A percentile compares a stretch with the other conserved stretches of the same genome.
Conservation (phyloP, 805 yeast species). For the Lachancea meyersii region DNA sequence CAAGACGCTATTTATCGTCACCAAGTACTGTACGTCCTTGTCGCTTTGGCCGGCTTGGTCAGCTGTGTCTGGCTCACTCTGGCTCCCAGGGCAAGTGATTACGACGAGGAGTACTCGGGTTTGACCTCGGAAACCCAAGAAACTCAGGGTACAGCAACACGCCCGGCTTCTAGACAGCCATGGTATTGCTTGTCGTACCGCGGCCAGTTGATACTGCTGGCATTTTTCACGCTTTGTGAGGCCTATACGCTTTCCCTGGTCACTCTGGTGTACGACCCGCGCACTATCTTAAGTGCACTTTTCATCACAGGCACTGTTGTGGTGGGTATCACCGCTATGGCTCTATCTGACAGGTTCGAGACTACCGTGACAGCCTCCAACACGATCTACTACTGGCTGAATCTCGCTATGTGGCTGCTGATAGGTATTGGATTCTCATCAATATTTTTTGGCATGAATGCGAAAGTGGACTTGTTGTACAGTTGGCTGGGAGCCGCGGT, state of each 20-base stretch:
- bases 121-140: neutral
- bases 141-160: conserved; percentile 5
- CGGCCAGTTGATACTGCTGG: conserved; percentile 43
- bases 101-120: conserved; percentile 1
- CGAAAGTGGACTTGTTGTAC: conserved; percentile 58
- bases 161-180: conserved; percentile 13
- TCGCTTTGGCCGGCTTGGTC: conserved; percentile 55
- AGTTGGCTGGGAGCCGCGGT: conserved; percentile 68
- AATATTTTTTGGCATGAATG: conserved; percentile 55
- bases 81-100: conserved; percentile 60
- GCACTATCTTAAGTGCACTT: conserved; percentile 63
- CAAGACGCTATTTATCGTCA: conserved; percentile 49
- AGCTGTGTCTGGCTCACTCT: conserved; percentile 57
- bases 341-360: conserved; percentile 53
- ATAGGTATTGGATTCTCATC: conserved; percentile 62
- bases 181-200: conserved; percentile 28
- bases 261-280: conserved; percentile 56
- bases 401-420: conserved; percentile 55
- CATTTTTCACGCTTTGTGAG: conserved; percentile 68
- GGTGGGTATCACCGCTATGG: conserved; percentile 69
- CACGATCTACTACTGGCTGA: conserved; percentile 34
- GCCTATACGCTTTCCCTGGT: conserved; percentile 65
- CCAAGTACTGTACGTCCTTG: conserved; percentile 51
- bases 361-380: conserved; percentile 29
- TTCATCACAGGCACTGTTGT: conserved; percentile 63